Conservation (phyloP, 768 basidiomycete species). For the Hortiboletus flavorubellus region DNA sequence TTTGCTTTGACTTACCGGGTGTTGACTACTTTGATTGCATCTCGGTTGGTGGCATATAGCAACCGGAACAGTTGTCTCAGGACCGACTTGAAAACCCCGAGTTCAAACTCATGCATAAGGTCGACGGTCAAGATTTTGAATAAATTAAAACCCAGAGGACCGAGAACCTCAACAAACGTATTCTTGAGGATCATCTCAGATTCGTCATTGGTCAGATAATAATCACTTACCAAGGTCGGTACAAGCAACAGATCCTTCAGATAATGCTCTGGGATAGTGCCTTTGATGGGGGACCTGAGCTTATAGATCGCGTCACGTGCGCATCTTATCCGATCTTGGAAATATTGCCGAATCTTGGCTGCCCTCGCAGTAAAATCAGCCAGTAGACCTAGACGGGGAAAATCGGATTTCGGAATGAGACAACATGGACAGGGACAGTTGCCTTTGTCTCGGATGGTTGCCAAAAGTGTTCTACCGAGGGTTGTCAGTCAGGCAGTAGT, state of each 20-base stretch:
- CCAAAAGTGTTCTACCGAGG: slow-evolving; percentile 12
- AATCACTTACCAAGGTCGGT: background rate
- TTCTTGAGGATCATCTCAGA: too few species aligned
- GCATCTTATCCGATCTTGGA: too few species aligned
- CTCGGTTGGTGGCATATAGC: slow-evolving; percentile 13
- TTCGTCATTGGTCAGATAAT: too few species aligned
- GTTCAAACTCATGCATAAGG: slow-evolving; percentile 41
- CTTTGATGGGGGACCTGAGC: slow-evolving; percentile 12
- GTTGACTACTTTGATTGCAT: slow-evolving; percentile 22
- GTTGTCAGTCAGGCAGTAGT: too few species aligned
- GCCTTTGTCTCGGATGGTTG: slow-evolving; percentile 27
- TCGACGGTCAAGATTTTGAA: slow-evolving; percentile 16
- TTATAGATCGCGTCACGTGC: slow-evolving; percentile 11
- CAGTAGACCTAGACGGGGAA: slow-evolving; percentile 12
- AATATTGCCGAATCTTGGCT: background rate
- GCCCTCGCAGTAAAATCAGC: slow-evolving; percentile 3
- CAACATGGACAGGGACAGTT: slow-evolving; percentile 32
- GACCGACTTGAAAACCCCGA: slow-evolving; percentile 37
- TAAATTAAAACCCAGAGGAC: background rate
- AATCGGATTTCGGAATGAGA: slow-evolving; percentile 11
- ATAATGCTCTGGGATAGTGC: background rate
- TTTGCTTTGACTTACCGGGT: slow-evolving; percentile 12
- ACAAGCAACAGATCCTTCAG: slow-evolving; percentile 12
- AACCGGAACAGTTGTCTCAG: slow-evolving; percentile 36
- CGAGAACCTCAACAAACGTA: too few species aligned